phyloP scores from a whole-genome alignment of 441 rosid species.

The Populus hybrid region DNA sequence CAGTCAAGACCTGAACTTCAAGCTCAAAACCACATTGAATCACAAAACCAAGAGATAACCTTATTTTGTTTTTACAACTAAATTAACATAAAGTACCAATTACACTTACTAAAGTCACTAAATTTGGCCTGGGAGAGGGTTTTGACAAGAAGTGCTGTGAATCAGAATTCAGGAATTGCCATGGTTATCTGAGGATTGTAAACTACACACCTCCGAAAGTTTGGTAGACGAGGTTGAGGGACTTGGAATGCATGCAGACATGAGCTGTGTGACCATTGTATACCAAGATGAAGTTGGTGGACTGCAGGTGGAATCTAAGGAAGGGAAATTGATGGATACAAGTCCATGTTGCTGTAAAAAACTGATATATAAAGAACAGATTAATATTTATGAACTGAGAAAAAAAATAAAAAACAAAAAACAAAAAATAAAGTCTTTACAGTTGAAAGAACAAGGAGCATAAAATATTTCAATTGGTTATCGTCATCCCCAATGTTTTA shows the following conservation, averaged over 20 bases:
- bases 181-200: slow-evolving; percentile 50
- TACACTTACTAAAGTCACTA: slow-evolving; percentile 23
- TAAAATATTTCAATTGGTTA: too few species aligned
- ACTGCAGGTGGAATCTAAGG: slow-evolving; percentile 48
- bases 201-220: slow-evolving; percentile 43
- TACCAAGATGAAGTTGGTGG: slow-evolving; percentile 56
- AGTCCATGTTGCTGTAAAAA: too few species aligned
- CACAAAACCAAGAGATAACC: slow-evolving; percentile 26
- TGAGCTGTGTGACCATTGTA: slow-evolving; percentile 57
- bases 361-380: too few species aligned
- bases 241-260: slow-evolving; percentile 57
- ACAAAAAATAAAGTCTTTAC: too few species aligned
- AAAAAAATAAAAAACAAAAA: too few species aligned
- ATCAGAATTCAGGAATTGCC: slow-evolving; percentile 42
- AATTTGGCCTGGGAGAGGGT: slow-evolving; percentile 37
- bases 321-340: slow-evolving; percentile 28
- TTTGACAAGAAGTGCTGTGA: slow-evolving; percentile 30
- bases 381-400: too few species aligned
- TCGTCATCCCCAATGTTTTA: too few species aligned
- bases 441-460: too few species aligned
- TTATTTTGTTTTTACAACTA: slow-evolving; percentile 5
- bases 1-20: slow-evolving; percentile 24
- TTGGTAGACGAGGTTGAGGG: slow-evolving; percentile 42
- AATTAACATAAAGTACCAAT: slow-evolving; percentile 22
- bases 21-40: slow-evolving; percentile 27